Base-by-base conservation (phyloP, 139 green algal genomes). In the Chlorella ohadii region DNA sequence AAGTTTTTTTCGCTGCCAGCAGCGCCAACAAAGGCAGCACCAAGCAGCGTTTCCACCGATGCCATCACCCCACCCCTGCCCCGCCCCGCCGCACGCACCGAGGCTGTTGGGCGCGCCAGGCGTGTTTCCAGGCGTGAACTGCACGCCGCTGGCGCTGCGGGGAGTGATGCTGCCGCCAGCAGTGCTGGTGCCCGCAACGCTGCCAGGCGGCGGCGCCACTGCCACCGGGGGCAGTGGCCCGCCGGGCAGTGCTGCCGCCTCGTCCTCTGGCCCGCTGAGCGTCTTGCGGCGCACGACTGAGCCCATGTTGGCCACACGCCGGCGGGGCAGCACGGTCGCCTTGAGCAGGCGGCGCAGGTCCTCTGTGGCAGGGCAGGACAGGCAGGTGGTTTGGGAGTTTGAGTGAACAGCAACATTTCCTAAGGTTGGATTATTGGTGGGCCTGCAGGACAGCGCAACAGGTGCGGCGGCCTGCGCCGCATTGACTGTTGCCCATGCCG, bases 261-360 rank as follows among this genome's bases (percentile, higher is more conserved):
- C 51, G 9, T 9, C 51, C 15, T 59, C 51, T 9, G 51, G 51
- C 51, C 51, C 51, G 51, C 51, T 55, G 68, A 55, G 44, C 0
- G 57, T 12, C 59, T 82, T 82, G 76, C 57, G 57, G 36, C 76
- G 76, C 59, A 82, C 76, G 27, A 82, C 76, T 3, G 76, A 82
- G 36, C 76, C 76, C 59, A 82, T 59, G 56, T 57, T 17, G 20
- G 28, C n/a, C 36, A 82, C 59, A 0, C 36, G n/a, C 20, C 38
- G 38, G 55, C 67, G 67, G 33, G 74, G 74, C 31, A 81, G 74
- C 23, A 57, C 67, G 55, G 74, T 81, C 55, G 74, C 74, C 20
- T 57, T 57, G 55, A 81, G 74, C 33, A 81, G 55, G 74, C 74
- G 55, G 55, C 74, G 73, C 31, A 79, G 73, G 73, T 79, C 75